Evolutionary conservation across 768 basidiomycete genomes (phyloP), one percentile per base, ranked within the genome.

Genomic region (Pleurotus djamor): DNA sequence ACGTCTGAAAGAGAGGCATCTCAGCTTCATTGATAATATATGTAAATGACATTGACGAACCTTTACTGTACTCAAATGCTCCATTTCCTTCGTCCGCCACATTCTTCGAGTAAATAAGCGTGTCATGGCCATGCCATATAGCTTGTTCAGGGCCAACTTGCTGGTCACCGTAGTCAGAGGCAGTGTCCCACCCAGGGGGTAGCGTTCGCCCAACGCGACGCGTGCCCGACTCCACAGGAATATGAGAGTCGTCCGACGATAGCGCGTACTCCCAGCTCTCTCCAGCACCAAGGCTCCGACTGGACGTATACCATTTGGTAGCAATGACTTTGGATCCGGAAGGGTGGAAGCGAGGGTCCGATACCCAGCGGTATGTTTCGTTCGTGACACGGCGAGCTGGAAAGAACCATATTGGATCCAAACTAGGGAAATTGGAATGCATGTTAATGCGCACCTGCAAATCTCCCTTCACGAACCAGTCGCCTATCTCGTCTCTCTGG

Each of bases 91-190:
- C 66, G 64, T 91, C 87, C 4, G 61, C 67, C 5, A 86, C 78
- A 65, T 91, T 91, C 73, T 85, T 86, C 4, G 88, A 75, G 66
- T 81, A 91, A 13, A 91, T 84, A 7, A 91, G 64, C 14, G 75
- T 71, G 61, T 89, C 87, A 28, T 78, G 70, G 5, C 80, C 79
- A 33, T 70, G 68, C 87, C 87, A 91, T 48, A 88, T 76, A 61
- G 85, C 74, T 64, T 90, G 89, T 61, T 91, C 89, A 1, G 86
- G 84, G 0, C 89, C 89, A 59, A 91, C 84, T 68, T 91, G 89
- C 63, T 88, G 87, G 33, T 87, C 79, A 8, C 76, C 79, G 63
- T 90, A 91, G 37, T 85, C 68, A 8, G 82, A 76, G 17, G 34
- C 32, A 10, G 79, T 67, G 32, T 76, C 74, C 88, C 88, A 89